These are phyloP conservation scores for Schoenoplectus tabernaemontani DNA, from an alignment of 202 grass and related monocot genomes.

Conservation along the genomic window DNA sequence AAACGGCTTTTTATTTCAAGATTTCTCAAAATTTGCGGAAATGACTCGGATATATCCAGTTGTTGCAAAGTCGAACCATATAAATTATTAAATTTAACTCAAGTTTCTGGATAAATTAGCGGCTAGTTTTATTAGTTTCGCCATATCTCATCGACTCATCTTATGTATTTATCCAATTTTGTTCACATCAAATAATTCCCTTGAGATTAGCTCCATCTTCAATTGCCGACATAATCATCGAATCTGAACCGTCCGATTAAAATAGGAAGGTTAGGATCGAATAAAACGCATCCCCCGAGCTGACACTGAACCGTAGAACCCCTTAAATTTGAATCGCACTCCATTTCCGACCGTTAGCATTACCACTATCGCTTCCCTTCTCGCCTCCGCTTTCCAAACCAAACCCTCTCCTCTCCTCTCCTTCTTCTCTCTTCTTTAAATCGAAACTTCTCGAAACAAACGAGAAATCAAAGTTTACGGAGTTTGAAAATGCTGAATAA, in stretches of 20 bases:
- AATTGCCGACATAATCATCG: neutral
- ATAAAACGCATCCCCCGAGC: neutral
- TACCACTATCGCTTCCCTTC: neutral
- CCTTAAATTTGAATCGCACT: neutral
- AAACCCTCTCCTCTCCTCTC: neutral
- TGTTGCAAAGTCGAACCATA: too few species aligned
- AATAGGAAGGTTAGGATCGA: neutral
- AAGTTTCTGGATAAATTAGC: neutral
- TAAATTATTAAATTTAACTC: neutral
- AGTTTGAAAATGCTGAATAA: neutral
- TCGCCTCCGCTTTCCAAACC: neutral
- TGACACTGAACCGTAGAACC: neutral
- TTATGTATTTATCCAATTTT: too few species aligned
- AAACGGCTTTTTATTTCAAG: neutral
- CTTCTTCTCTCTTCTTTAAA: neutral
- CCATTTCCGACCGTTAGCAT: slow-evolving; percentile 19
- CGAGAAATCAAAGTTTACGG: neutral
- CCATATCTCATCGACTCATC: too few species aligned
- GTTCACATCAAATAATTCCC: neutral
- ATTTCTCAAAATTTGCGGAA: neutral
- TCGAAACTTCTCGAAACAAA: neutral
- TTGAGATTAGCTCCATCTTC: neutral
- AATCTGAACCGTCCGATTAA: neutral
- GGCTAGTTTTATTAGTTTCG: too few species aligned
- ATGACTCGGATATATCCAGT: neutral